These are phyloP conservation scores for Cadophora gregata DNA, from an alignment of 2,329 filamentous ascomycete genomes.

Conservation along the genomic window DNA sequence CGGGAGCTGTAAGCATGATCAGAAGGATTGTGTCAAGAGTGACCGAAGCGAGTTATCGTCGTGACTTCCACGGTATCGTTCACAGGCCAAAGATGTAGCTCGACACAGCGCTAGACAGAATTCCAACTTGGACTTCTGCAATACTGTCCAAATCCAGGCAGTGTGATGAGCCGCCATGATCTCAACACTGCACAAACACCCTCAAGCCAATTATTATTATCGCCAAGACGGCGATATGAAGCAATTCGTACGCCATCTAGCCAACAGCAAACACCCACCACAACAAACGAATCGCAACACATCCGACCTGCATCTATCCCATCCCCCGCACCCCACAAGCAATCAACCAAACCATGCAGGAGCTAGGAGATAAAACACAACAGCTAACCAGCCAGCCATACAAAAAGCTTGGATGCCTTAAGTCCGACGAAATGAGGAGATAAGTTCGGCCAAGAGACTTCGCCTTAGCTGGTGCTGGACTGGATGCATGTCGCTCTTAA, in stretches of 20 bases:
- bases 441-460: neutral
- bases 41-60: too few species aligned
- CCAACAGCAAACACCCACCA: neutral
- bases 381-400: neutral
- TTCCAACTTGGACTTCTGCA: neutral
- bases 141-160: neutral
- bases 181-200: neutral
- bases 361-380: neutral
- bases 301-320: neutral
- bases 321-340: neutral
- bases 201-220: neutral
- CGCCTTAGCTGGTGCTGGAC: neutral
- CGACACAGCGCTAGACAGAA: neutral
- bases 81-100: neutral
- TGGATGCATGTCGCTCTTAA: neutral
- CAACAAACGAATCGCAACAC: neutral
- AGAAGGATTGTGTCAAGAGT: too few species aligned
- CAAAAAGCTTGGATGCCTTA: conserved; percentile 14
- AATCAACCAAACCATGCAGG: neutral
- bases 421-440: conserved; percentile 16
- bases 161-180: neutral
- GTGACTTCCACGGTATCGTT: neutral
- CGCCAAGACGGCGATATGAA: neutral
- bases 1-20: too few species aligned
- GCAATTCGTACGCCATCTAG: neutral